A percentile compares a stretch with the other conserved stretches of the same genome.
Evolutionary conservation across 139 green algal species (phyloP).

Genomic region (Chlamydomonas eustigma): DNA sequence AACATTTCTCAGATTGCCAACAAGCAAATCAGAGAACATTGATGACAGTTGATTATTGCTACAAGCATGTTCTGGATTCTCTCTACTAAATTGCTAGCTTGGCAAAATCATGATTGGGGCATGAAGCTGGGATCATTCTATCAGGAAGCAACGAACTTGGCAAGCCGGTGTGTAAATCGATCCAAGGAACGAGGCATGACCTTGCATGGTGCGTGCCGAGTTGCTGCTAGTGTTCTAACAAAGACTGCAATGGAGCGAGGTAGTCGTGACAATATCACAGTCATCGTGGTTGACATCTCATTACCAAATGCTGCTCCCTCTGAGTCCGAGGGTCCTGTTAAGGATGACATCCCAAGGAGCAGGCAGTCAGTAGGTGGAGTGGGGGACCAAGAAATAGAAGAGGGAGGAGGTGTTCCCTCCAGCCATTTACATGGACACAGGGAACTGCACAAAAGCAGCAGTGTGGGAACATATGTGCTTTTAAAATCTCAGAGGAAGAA

Average conservation of each 20-base stretch:
- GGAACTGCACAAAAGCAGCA: not conserved
- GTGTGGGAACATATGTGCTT: slow-evolving; percentile 4
- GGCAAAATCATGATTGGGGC: no score
- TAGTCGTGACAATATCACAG: slow-evolving; percentile 59
- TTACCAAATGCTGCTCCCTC: not conserved
- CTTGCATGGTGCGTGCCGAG: slow-evolving; percentile 27
- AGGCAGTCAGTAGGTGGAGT: not conserved
- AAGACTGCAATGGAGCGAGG: slow-evolving; percentile 54
- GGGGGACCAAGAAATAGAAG: not conserved
- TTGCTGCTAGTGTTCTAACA: slow-evolving; percentile 63
- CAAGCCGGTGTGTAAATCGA: slow-evolving; percentile 34
- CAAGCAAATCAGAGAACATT: no score
- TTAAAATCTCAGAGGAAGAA: not conserved
- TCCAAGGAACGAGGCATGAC: slow-evolving; percentile 38
- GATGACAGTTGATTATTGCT: no score
- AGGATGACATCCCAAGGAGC: no score
- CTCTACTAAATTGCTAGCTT: no score
- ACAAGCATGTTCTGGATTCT: no score
- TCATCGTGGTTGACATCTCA: slow-evolving; percentile 33
- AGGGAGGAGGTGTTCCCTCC: not conserved
- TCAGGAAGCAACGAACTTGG: slow-evolving; percentile 46
- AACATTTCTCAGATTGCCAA: not conserved
- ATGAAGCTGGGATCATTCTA: no score
- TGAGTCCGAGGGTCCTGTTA: not conserved
- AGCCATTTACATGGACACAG: not conserved